Evolutionary conservation across 1,284 basidiomycete genomes (phyloP).

Genomic region (Naganishia albida): DNA sequence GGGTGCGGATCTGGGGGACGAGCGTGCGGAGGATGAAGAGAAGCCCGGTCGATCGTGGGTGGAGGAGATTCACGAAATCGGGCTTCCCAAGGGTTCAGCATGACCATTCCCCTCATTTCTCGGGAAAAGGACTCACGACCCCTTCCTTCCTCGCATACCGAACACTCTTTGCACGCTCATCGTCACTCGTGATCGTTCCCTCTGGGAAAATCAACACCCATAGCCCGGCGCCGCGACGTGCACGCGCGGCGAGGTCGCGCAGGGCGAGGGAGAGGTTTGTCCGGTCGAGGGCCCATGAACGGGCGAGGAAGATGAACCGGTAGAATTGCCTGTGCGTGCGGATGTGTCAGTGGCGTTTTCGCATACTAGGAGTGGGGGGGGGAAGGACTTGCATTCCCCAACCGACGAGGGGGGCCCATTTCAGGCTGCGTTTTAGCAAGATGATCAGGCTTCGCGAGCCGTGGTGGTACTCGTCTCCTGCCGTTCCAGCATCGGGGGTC

Average conservation of each 20-base stretch:
- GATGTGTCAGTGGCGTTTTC: too few species aligned
- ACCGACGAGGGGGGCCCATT: slow-evolving; percentile 82
- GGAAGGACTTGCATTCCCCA: slow-evolving; percentile 67
- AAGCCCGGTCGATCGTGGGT: slow-evolving; percentile 88
- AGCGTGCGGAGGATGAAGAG: slow-evolving; percentile 81
- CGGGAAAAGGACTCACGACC: slow-evolving; percentile 53
- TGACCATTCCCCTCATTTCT: background rate
- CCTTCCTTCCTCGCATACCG: slow-evolving; percentile 60
- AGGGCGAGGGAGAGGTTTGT: slow-evolving; percentile 58
- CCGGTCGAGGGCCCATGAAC: slow-evolving; percentile 82
- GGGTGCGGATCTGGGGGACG: slow-evolving; percentile 69
- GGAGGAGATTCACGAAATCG: slow-evolving; percentile 74
- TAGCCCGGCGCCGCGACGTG: slow-evolving; percentile 58
- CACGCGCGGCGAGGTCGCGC: slow-evolving; percentile 35
- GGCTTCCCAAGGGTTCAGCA: slow-evolving; percentile 56
- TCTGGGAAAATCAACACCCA: slow-evolving; percentile 88
- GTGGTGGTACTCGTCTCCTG: slow-evolving; percentile 8
- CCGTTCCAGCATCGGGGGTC: slow-evolving; percentile 54
- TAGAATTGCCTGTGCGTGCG: slow-evolving; percentile 82
- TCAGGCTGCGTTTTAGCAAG: slow-evolving; percentile 83
- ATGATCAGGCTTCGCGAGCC: slow-evolving; percentile 68
- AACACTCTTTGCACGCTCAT: slow-evolving; percentile 65
- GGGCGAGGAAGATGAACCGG: slow-evolving; percentile 82
- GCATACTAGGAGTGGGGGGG: slow-evolving; percentile 13
- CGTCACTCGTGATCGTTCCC: slow-evolving; percentile 73